Evolutionary conservation across 140 eudicot species (phyloP), one percentile per base, ranked within the genome.

Genomic region (Flaveria floridana): DNA sequence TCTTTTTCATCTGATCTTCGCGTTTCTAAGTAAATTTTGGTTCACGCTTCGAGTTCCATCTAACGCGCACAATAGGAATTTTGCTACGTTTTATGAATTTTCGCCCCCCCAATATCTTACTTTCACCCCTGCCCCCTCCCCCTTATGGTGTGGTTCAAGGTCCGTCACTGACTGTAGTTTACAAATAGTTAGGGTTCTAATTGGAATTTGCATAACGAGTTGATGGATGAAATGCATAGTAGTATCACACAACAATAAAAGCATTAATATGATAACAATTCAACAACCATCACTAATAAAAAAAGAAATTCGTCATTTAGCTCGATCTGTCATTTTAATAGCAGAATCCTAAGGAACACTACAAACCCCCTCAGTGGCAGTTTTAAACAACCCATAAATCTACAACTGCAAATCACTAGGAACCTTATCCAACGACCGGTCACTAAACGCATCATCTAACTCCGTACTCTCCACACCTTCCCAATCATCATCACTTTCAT

Each of bases 361-460:
- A 65, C 98, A 92, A 16, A 96, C 96, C 7, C 98, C 98, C 73
- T 92, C 96, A 13, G 96, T 89, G 0, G 96, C 96, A 76, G 87
- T 92, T 86, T 92, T 92, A 48, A 89, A 92, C 78, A 87, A 64
- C 0, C 95, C 96, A 69, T 92, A 92, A 2, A 92, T 87, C 88
- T 87, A 87, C 73, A 92, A 78, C 86, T 92, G 98, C 78, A 89
- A 52, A 21, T 92, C 97, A 77, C n/a, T 92, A 0, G 90, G 80
- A 42, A 84, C 96, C 68, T 87, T 91, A 20, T 37, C 46, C 16
- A 86, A 57, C 28, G 83, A 64, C 64, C 84, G 64, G 11, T 96
- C 97, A 79, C 97, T 89, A 56, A 92, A 92, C 37, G 83, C 83
- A 76, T 92, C 97, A 72, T 92, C 97, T 62, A 92, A 68, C 70